A percentile compares a stretch with the other conserved stretches of the same genome.
phyloP scores from a whole-genome alignment of 164 flowering plant species.

The Vitis labrusca region DNA sequence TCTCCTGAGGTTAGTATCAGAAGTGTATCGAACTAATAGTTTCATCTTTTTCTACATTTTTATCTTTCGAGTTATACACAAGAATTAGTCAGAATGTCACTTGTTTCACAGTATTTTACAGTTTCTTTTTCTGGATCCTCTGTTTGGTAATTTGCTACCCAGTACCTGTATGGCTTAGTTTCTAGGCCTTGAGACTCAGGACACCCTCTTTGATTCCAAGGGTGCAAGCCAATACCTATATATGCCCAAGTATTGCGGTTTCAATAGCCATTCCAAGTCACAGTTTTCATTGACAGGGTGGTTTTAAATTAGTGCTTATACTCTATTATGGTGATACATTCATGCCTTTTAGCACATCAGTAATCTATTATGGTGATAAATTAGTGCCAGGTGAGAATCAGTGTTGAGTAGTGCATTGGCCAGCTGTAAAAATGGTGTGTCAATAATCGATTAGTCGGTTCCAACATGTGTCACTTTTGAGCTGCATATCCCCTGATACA shows the following conservation, averaged over 20 bases:
- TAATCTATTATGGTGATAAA: no score
- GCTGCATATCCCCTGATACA: no score
- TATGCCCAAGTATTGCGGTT: neutral
- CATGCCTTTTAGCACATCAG: neutral
- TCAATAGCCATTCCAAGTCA: neutral
- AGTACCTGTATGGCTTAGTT: neutral
- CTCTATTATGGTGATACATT: neutral
- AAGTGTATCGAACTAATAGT: neutral
- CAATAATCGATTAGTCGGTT: no score
- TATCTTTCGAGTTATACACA: constrained; percentile 1
- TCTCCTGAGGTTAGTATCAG: constrained; percentile 67
- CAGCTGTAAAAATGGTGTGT: no score
- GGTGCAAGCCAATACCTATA: neutral
- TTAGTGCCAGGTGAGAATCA: no score
- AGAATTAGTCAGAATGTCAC: no score
- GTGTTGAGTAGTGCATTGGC: no score
- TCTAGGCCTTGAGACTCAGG: neutral
- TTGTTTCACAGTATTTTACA: neutral
- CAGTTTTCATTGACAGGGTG: no score
- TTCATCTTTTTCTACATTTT: neutral
- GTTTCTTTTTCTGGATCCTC: neutral
- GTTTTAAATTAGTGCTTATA: neutral
- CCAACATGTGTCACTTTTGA: no score
- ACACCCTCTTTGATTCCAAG: neutral
- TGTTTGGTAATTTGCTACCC: neutral